Evolutionary conservation across 306 rosid species (phyloP).

Genomic region (Vigna unguiculata): DNA sequence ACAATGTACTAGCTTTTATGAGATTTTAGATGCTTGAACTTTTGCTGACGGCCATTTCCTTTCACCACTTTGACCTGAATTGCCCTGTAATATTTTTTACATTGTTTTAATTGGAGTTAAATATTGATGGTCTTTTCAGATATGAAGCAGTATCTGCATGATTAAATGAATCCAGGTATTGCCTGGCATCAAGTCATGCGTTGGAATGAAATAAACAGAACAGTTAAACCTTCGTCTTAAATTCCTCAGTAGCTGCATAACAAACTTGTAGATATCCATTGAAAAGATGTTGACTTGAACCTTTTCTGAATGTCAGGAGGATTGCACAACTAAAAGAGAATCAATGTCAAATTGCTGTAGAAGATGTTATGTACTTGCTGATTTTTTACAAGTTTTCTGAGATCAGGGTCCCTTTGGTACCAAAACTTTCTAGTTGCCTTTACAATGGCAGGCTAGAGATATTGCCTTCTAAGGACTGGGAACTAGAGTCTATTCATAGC

Average conservation of each 20-base stretch:
- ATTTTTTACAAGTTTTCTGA: slow-evolving; percentile 85
- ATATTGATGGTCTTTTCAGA: slow-evolving; percentile 26
- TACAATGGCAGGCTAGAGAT: slow-evolving; percentile 93
- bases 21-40: slow-evolving; percentile 15
- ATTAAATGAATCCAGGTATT: slow-evolving; percentile 37
- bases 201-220: slow-evolving; percentile 42
- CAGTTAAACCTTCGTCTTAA: slow-evolving; percentile 8
- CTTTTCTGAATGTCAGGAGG: slow-evolving; percentile 75
- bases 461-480: slow-evolving; percentile 92
- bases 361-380: slow-evolving; percentile 88
- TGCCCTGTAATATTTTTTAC: neutral
- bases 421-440: slow-evolving; percentile 81
- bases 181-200: slow-evolving; percentile 43
- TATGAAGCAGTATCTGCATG: slow-evolving; percentile 43
- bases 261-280: slow-evolving; percentile 25
- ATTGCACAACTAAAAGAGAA: slow-evolving; percentile 89
- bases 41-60: neutral
- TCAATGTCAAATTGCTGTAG: slow-evolving; percentile 75
- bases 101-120: slow-evolving; percentile 30
- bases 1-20: slow-evolving; percentile 2
- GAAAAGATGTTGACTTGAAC: slow-evolving; percentile 42
- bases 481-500: slow-evolving; percentile 82
- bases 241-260: slow-evolving; percentile 29
- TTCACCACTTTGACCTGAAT: neutral
- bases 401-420: slow-evolving; percentile 82